Conservation (phyloP, 805 yeast species). For the Wickerhamiella lipophila region DNA sequence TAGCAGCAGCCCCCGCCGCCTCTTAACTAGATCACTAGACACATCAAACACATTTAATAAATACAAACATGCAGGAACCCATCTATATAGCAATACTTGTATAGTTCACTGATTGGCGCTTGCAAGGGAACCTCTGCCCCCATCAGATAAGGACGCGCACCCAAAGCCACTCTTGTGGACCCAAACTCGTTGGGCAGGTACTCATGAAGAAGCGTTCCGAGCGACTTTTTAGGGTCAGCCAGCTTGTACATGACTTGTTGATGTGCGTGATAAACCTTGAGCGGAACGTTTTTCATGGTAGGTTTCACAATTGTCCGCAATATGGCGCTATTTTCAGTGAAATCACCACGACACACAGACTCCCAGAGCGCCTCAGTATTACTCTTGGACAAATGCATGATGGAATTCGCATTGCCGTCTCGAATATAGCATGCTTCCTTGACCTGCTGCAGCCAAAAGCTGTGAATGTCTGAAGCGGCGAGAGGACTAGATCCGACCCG, state of each 20-base stretch:
- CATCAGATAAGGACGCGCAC: conserved; percentile 39
- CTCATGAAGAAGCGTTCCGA: conserved; percentile 33
- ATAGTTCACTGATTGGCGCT: conserved; percentile 37
- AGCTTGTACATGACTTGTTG: conserved; percentile 2
- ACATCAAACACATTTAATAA: too few relatives aligned
- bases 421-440: conserved; percentile 71
- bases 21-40: too few relatives aligned
- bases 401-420: conserved; percentile 62
- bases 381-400: conserved; percentile 62
- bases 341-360: conserved; percentile 14
- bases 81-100: conserved; percentile 41
- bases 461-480: conserved; percentile 28
- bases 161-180: conserved; percentile 27
- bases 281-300: conserved; percentile 23
- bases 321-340: conserved; percentile 23
- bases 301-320: conserved; percentile 17
- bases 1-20: background rate
- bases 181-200: conserved; percentile 39
- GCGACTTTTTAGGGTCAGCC: conserved; percentile 18
- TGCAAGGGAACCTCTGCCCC: conserved; percentile 41
- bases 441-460: conserved; percentile 60
- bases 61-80: conserved; percentile 51
- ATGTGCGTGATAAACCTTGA: conserved; percentile 23
- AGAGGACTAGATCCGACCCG: background rate
- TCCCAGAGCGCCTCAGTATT: conserved; percentile 50